Evolutionary conservation across 768 basidiomycete species (phyloP), one percentile per base, ranked within the genome.

Genomic region (Hemileccinum impolitum): DNA sequence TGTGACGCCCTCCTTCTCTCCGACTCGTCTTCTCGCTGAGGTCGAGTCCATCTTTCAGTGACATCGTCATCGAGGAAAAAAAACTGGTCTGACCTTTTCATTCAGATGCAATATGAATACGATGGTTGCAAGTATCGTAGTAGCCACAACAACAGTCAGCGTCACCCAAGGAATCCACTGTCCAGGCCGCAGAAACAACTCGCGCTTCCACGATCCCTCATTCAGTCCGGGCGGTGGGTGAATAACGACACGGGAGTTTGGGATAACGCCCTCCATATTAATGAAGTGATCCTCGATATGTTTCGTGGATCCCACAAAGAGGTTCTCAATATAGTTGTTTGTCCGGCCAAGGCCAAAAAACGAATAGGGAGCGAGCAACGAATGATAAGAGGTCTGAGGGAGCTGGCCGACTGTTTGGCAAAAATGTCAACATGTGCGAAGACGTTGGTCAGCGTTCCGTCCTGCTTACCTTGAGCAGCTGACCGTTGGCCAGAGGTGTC

Each of bases 271-370:
- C 63, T 98, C 96, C 79, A 98, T 87, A 63, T 87, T 85, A 65
- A 95, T 93, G 56, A 76, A 91, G 62, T 95, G 91, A 30, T 83
- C 63, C 31, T 73, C 64, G 0, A 75, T 66, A 51, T 90, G 84
- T 26, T 89, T 77, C 6, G 94, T 95, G 4, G 92, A 86, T 14
- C 96, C 96, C 17, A 98, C 90, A 64, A 96, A 96, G 2, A 99
- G 78, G 66, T 97, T 97, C 76, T 99, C 96, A 60, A 99, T 94
- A 70, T 99, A 99, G 66, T 99, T 99, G 69, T 99, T 99, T 14
- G 94, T 98, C 36, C 96, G 83, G 0, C 95, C 96, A 8, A 99
- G 82, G 1, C 96, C 95, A 62, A 98, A 90, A 77, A 94, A 96
- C 2, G 93, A 82, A 62, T 97, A 98, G 1, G 96, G 96, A 1